These are phyloP conservation scores for Colletotrichum liriopes DNA, from an alignment of 2,329 filamentous ascomycete genomes.

Conservation along the genomic window DNA sequence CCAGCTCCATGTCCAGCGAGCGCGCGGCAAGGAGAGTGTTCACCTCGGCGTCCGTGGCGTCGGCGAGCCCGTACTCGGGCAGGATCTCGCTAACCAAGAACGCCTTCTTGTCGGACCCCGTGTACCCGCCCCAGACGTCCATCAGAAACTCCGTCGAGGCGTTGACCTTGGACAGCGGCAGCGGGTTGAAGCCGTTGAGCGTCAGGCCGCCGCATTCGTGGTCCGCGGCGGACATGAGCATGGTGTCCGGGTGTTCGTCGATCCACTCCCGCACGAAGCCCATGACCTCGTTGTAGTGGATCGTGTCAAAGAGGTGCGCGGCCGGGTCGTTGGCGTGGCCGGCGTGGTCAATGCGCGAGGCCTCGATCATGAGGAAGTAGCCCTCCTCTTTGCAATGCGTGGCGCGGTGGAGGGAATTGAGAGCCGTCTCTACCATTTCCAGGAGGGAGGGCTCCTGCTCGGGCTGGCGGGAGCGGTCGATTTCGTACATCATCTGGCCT, in stretches of 20 bases:
- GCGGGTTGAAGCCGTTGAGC: constrained; percentile 55
- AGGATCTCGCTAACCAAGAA: constrained; percentile 51
- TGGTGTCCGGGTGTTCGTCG: constrained; percentile 55
- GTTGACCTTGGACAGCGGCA: constrained; percentile 49
- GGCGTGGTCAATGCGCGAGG: constrained; percentile 56
- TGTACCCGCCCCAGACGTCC: constrained; percentile 47
- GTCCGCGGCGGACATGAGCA: constrained; percentile 58
- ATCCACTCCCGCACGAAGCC: constrained; percentile 56
- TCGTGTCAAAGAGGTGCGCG: constrained; percentile 63
- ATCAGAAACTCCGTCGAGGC: constrained; percentile 52
- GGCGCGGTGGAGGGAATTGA: constrained; percentile 54
- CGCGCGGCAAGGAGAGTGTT: constrained; percentile 48
- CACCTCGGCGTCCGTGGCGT: constrained; percentile 50
- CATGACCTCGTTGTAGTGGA: constrained; percentile 58
- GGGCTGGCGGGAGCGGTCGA: constrained; percentile 50
- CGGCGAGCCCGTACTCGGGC: constrained; percentile 51
- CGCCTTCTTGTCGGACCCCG: constrained; percentile 49
- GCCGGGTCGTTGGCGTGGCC: constrained; percentile 69
- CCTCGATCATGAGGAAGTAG: constrained; percentile 59
- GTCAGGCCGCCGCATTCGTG: constrained; percentile 59
- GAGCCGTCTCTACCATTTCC: constrained; percentile 57
- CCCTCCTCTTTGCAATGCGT: constrained; percentile 52
- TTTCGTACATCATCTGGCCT: constrained; percentile 53
- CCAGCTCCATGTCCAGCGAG: constrained; percentile 49
- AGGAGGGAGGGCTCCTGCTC: constrained; percentile 56